Conservation (phyloP, 306 rosid species). For the Lupinus albus region DNA sequence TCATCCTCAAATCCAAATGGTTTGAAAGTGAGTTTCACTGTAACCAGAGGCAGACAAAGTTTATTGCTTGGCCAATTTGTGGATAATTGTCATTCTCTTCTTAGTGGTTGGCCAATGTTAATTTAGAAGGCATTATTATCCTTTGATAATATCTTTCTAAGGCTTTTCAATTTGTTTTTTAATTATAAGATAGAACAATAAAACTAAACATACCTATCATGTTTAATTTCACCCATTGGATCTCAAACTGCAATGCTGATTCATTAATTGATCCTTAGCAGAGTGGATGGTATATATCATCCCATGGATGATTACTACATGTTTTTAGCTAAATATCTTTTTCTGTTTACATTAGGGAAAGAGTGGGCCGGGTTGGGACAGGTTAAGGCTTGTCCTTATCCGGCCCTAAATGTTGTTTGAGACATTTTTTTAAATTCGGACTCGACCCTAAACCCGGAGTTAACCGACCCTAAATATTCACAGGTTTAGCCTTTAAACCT, state of each 20-base stretch:
- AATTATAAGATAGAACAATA: too few species aligned
- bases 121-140: background rate
- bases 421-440: too few species aligned
- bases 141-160: background rate
- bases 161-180: background rate
- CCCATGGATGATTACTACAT: too few species aligned
- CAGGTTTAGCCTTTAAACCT: too few species aligned
- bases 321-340: too few species aligned
- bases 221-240: background rate
- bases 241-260: too few species aligned
- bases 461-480: too few species aligned
- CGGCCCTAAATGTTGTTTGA: too few species aligned
- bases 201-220: background rate
- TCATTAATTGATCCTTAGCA: background rate
- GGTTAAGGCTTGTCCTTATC: too few species aligned
- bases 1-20: background rate
- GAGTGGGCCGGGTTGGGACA: too few species aligned
- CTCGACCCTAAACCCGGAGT: too few species aligned
- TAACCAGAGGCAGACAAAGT: slow-evolving; percentile 14
- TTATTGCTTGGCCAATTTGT: background rate
- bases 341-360: too few species aligned
- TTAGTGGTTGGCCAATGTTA: background rate
- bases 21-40: slow-evolving; percentile 22
- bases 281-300: background rate
- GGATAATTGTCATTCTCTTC: background rate